A percentile compares a stretch with the other conserved stretches of the same genome.
phyloP scores from a whole-genome alignment of 495 filamentous ascomycete genomes.

The Endocarpon pusillum region DNA sequence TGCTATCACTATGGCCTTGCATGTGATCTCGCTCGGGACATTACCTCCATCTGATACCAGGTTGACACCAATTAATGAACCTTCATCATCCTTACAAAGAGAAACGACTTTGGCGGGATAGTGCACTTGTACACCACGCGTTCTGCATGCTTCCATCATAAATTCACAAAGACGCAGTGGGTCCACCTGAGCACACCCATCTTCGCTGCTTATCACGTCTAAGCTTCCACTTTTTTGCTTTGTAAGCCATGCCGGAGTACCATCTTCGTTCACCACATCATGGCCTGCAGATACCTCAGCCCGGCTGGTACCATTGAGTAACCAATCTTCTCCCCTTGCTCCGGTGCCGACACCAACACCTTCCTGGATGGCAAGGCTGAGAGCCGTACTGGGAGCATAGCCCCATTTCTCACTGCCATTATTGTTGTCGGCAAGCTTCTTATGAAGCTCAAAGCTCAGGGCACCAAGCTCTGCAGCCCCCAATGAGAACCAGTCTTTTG shows the following conservation, averaged over 20 bases:
- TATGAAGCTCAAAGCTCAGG: constrained; percentile 54
- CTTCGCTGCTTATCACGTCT: constrained; percentile 45
- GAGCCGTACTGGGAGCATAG: constrained; percentile 43
- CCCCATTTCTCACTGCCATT: constrained; percentile 49
- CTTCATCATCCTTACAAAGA: constrained; percentile 29
- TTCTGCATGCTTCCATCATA: constrained; percentile 36
- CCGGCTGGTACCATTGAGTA: constrained; percentile 42
- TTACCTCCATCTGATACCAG: constrained; percentile 19
- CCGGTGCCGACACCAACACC: constrained; percentile 16
- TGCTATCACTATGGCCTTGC: constrained; percentile 39
- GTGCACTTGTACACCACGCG: constrained; percentile 47
- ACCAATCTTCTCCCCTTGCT: constrained; percentile 40
- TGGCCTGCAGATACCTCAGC: constrained; percentile 27
- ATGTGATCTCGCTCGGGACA: constrained; percentile 11
- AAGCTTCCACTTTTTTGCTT: constrained; percentile 29
- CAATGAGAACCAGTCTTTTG: constrained; percentile 51
- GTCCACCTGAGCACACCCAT: constrained; percentile 50
- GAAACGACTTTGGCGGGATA: constrained; percentile 40
- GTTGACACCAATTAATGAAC: constrained; percentile 31
- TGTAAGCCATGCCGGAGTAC: constrained; percentile 41
- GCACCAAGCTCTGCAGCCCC: constrained; percentile 37
- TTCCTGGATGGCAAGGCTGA: constrained; percentile 28
- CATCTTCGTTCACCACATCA: constrained; percentile 4
- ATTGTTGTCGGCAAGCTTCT: constrained; percentile 40
- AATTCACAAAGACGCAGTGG: constrained; percentile 46